These are phyloP conservation scores for Hypocrella siamensis DNA, from an alignment of 2,329 filamentous ascomycete species.

Conservation along the genomic window DNA sequence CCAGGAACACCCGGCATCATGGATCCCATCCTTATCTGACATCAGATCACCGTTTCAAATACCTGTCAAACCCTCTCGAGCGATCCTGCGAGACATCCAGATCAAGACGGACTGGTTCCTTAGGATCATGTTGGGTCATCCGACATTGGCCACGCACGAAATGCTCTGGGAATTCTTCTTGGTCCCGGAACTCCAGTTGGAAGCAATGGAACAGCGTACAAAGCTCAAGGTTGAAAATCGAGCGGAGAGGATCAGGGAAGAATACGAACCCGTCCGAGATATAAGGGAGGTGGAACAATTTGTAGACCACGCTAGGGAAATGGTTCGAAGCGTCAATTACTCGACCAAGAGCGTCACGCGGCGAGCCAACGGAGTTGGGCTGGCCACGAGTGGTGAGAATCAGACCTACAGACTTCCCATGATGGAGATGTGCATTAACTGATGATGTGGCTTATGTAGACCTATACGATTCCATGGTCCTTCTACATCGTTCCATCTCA, in stretches of 20 bases:
- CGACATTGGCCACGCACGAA: conserved; percentile 90
- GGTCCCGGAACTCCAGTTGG: conserved; percentile 79
- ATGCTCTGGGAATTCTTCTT: conserved; percentile 98
- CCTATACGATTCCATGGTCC: conserved; percentile 47
- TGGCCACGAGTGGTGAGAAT: conserved; percentile 41
- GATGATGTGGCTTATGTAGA: conserved; percentile 25
- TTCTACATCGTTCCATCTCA: conserved; percentile 36
- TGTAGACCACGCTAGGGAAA: conserved; percentile 77
- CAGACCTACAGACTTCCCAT: neutral
- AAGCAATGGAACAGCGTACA: conserved; percentile 81
- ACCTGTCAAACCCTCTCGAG: conserved; percentile 76
- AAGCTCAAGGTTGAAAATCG: conserved; percentile 73
- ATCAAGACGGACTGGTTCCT: conserved; percentile 75
- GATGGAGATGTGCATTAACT: neutral
- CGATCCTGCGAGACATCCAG: conserved; percentile 77
- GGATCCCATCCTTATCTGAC: conserved; percentile 67
- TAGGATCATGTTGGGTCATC: conserved; percentile 70
- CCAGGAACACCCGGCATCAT: conserved; percentile 86
- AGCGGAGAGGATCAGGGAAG: conserved; percentile 72
- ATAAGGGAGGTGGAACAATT: conserved; percentile 86
- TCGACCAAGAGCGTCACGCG: conserved; percentile 72
- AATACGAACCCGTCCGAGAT: conserved; percentile 71
- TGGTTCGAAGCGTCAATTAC: conserved; percentile 70
- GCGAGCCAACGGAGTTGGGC: conserved; percentile 57
- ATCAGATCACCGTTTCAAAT: conserved; percentile 84